Base-by-base conservation (phyloP, 2,329 filamentous ascomycete genomes). In the Chrysoporthe puriensis region DNA sequence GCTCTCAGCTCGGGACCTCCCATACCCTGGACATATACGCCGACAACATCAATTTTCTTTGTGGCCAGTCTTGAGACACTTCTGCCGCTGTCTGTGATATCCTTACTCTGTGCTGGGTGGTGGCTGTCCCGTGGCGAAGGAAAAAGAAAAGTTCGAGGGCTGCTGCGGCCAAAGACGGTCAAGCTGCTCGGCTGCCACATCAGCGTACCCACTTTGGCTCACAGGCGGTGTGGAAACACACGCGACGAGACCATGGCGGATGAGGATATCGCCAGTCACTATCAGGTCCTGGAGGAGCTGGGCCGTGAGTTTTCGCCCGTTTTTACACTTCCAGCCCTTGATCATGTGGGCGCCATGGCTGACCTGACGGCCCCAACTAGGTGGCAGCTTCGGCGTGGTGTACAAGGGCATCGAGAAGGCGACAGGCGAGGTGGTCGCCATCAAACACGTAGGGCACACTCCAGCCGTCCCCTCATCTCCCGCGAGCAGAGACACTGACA, bases 211-310 rank as follows among this genome's bases (percentile, higher is more conserved):
- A 69, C 67, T 69, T 59, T 21, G 52, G 16, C 61, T 52, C 21
- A 50, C 62, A 56, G 43, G 59, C 59, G 59, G 59, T 61, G 59
- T 46, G 59, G 43, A 61, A 61, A n/a, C 21, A 44, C 40, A 16
- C 59, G 26, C 43, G 26, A 44, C 59, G 21, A 48, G 26, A 68
- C 32, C 5, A 88, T 89, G 86, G 83, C 83, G 52, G 83, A 85
- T 77, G 86, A 88, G 80, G 85, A 83, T 72, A 90, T 96, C 84
- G 92, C 94, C 74, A 90, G 90, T 76, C 91, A 92, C 77, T 99
- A 97, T 80, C 92, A 97, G 81, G 92, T 98, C 78, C 86, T 98
- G 75, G 95, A 98, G 84, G 96, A 98, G 84, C 86, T 98, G 75
- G 95, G 95, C 76, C 94, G 94, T 96, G 83, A 83, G 92, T 88